Evolutionary conservation across 2,329 filamentous ascomycete species (phyloP), one percentile per base, ranked within the genome.

Genomic region (Aspergillus cejpii): DNA sequence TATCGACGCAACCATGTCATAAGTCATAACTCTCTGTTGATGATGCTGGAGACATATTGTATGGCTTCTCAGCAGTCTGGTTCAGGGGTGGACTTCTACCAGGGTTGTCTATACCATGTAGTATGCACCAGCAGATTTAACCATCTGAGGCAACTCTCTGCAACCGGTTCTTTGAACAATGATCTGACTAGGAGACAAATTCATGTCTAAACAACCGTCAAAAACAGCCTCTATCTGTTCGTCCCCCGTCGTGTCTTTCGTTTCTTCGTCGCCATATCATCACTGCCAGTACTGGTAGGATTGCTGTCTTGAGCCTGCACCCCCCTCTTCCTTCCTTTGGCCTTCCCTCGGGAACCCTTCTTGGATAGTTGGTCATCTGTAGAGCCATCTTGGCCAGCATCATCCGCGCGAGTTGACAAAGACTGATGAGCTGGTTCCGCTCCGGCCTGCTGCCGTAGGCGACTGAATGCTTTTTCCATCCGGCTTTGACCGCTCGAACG

Each of bases 401-500:
- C 49, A 6, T 31, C 28, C 11, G 41, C 47, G 3, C n/a, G 31
- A 10, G 39, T 38, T 6, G 10, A 7, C 7, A 20, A 39, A 14
- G 48, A 51, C 46, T 59, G 57, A 23, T 51, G 51, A 15, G 55
- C 51, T 44, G 23, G 23, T 24, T 55, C 57, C 26, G 55, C 51
- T 48, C 60, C 61, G 24, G 76, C 76, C 53, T 78, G 76, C 21
- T 76, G 73, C 50, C 80, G 79, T 44, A 94, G 70, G 62, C 75
- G 80, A 45, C 77, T 78, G 44, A 92, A 80, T 0, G 87, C 87
- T 43, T 80, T 83, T 36, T 80, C 81, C 84, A 94, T 77, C 65
- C 86, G 84, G 59, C 84, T 90, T 28, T 78, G 80, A 47, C 78
- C 78, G 10, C 70, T 75, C 20, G 71, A 67, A 44, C 73, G 79